These are phyloP conservation scores for Alternaria sp. DNA, from an alignment of 2,329 filamentous ascomycete genomes.

Conservation along the genomic window DNA sequence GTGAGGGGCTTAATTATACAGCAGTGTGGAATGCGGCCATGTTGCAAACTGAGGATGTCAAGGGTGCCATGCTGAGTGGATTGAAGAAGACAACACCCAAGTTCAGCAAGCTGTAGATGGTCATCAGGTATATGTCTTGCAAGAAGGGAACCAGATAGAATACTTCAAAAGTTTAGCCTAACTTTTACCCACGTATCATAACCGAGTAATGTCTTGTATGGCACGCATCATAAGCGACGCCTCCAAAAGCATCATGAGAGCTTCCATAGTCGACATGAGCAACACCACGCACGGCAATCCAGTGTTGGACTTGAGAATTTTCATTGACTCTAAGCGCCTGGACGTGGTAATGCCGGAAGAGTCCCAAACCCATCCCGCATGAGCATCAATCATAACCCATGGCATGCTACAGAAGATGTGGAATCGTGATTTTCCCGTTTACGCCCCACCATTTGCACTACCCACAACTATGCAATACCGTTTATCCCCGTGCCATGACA, in stretches of 20 bases:
- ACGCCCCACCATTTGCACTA: constrained; percentile 31
- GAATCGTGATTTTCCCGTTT: constrained; percentile 51
- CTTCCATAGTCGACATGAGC: background rate
- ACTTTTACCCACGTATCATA: background rate
- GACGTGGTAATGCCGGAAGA: constrained; percentile 52
- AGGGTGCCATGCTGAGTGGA: constrained; percentile 76
- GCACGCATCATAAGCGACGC: constrained; percentile 48
- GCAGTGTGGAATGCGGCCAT: constrained; percentile 86
- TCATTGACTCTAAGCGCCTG: constrained; percentile 55
- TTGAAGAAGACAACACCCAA: constrained; percentile 79
- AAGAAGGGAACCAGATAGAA: no score
- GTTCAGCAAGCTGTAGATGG: constrained; percentile 79
- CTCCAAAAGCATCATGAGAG: background rate
- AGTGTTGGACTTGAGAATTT: constrained; percentile 52
- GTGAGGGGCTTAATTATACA: constrained; percentile 83
- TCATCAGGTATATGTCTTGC: no score
- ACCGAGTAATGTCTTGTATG: background rate
- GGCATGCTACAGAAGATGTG: constrained; percentile 51
- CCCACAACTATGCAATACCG: constrained; percentile 31
- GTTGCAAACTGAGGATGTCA: constrained; percentile 81
- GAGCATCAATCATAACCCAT: constrained; percentile 49
- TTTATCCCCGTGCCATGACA: constrained; percentile 53
- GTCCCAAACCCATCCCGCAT: constrained; percentile 47
- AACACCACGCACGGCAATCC: constrained; percentile 14
- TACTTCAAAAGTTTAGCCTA: background rate